These are phyloP conservation scores for Cryomyces antarcticus DNA, from an alignment of 495 filamentous ascomycete genomes.

Conservation along the genomic window DNA sequence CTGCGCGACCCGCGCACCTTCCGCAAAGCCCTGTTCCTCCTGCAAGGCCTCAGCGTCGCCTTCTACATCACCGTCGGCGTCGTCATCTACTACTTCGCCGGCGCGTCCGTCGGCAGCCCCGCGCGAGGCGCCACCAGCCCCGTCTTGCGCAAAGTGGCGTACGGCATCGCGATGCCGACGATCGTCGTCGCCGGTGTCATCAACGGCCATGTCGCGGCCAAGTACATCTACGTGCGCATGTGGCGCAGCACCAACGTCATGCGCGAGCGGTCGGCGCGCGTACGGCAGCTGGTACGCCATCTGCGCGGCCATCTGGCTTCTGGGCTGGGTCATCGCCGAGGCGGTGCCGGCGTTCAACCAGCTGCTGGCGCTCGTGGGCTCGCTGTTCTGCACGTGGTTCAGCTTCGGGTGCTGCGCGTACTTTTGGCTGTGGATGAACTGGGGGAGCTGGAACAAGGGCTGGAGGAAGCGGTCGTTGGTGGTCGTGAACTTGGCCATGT, in stretches of 20 bases:
- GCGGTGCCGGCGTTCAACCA: slow-evolving; percentile 16
- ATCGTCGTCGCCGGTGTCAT: slow-evolving; percentile 52
- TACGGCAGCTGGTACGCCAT: slow-evolving; percentile 13
- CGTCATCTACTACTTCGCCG: slow-evolving; percentile 55
- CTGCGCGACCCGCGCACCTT: slow-evolving; percentile 9
- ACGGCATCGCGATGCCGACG: slow-evolving; percentile 60
- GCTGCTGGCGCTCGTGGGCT: slow-evolving; percentile 15
- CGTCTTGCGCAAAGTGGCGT: slow-evolving; percentile 48
- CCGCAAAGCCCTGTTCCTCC: slow-evolving; percentile 10
- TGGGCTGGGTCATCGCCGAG: slow-evolving; percentile 15
- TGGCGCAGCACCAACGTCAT: slow-evolving; percentile 8
- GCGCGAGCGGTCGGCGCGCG: slow-evolving; percentile 6
- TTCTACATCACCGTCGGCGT: slow-evolving; percentile 45
- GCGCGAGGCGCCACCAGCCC: slow-evolving; percentile 44
- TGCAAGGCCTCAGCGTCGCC: slow-evolving; percentile 12
- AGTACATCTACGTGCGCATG: slow-evolving; percentile 12
- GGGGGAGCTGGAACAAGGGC: background rate
- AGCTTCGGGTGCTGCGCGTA: background rate
- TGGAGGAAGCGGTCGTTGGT: background rate
- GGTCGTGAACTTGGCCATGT: background rate
- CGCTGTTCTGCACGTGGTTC: slow-evolving; percentile 8
- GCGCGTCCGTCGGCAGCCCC: slow-evolving; percentile 43
- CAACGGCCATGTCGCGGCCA: slow-evolving; percentile 39
- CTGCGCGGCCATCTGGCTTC: slow-evolving; percentile 6
- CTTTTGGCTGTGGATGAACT: background rate